A percentile compares a stretch with the other conserved stretches of the same genome.
Conservation (phyloP, 2,329 filamentous ascomycete species). For the Lachnellula hyalina region DNA sequence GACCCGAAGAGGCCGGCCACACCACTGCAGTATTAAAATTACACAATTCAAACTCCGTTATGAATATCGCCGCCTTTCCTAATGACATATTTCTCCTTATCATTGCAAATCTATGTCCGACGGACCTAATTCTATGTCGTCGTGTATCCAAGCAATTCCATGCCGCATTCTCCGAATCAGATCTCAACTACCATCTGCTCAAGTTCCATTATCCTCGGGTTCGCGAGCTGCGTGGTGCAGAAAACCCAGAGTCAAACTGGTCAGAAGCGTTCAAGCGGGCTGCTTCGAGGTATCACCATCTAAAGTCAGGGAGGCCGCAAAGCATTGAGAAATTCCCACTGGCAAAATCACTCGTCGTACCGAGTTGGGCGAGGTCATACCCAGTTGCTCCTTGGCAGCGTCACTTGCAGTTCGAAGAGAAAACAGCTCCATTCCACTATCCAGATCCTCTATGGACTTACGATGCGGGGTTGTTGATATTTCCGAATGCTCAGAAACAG, state of each 20-base stretch:
- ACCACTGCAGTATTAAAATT: too few species aligned
- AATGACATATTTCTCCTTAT: constrained; percentile 54
- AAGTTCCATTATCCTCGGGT: constrained; percentile 47
- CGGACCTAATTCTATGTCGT: constrained; percentile 46
- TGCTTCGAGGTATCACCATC: constrained; percentile 49
- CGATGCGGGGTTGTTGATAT: constrained; percentile 49
- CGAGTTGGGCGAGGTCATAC: constrained; percentile 26
- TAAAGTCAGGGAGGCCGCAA: constrained; percentile 43
- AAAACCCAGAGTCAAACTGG: constrained; percentile 31
- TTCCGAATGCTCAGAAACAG: constrained; percentile 33
- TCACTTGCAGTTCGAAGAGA: constrained; percentile 38
- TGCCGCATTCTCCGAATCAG: constrained; percentile 43
- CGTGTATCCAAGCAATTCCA: constrained; percentile 46
- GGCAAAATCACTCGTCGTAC: constrained; percentile 31
- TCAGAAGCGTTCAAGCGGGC: constrained; percentile 42
- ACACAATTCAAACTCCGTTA: constrained; percentile 4
- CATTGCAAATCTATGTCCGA: constrained; percentile 42
- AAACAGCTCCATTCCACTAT: constrained; percentile 40
- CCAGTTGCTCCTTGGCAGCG: constrained; percentile 43
- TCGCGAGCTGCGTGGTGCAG: constrained; percentile 42
- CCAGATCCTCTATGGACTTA: constrained; percentile 50
- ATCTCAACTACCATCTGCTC: constrained; percentile 43
- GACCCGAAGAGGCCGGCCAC: background rate
- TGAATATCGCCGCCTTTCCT: constrained; percentile 45
- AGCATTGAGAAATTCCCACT: constrained; percentile 41